A percentile compares a stretch with the other conserved stretches of the same genome.
These are phyloP conservation scores for Martensiomyces pterosporus DNA, from an alignment of 192 early-diverging fungal species.

Conservation along the genomic window DNA sequence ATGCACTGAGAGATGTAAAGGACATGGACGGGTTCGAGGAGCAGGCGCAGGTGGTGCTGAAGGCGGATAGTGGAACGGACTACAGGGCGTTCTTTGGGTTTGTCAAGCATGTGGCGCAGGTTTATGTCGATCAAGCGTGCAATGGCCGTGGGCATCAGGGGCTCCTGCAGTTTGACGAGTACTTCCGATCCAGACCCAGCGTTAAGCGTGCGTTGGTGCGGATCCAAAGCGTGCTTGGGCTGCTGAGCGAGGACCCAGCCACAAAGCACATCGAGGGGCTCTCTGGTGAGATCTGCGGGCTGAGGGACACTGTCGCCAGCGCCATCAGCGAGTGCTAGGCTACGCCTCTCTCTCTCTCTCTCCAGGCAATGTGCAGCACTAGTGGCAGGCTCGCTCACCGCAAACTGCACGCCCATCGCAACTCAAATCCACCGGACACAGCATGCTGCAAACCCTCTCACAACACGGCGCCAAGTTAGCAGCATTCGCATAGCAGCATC, in stretches of 20 bases:
- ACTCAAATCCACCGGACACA: too few relatives aligned
- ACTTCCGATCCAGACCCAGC: slow-evolving; percentile 15
- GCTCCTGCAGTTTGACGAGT: slow-evolving; percentile 10
- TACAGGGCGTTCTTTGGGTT: slow-evolving; percentile 27
- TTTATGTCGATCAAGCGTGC: slow-evolving; percentile 5
- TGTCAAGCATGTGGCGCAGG: slow-evolving; percentile 8
- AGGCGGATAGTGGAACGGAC: slow-evolving; percentile 31
- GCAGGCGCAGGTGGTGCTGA: slow-evolving; percentile 33
- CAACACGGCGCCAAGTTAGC: too few relatives aligned
- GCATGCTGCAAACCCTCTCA: too few relatives aligned
- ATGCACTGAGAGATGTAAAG: slow-evolving; percentile 55
- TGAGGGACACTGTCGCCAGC: background rate
- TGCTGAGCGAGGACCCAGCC: slow-evolving; percentile 11
- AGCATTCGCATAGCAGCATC: too few relatives aligned
- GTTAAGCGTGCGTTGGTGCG: slow-evolving; percentile 7
- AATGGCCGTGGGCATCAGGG: background rate
- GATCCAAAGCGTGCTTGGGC: slow-evolving; percentile 11
- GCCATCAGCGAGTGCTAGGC: too few relatives aligned
- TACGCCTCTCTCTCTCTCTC: too few relatives aligned
- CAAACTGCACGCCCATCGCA: too few relatives aligned
- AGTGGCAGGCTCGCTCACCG: too few relatives aligned
- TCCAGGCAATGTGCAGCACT: too few relatives aligned
- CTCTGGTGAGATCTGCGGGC: slow-evolving; percentile 3
- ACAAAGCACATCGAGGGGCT: background rate
- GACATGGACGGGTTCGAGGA: slow-evolving; percentile 37